Conservation (phyloP, 2,329 filamentous ascomycete species). For the Pseudogymnoascus sp. region DNA sequence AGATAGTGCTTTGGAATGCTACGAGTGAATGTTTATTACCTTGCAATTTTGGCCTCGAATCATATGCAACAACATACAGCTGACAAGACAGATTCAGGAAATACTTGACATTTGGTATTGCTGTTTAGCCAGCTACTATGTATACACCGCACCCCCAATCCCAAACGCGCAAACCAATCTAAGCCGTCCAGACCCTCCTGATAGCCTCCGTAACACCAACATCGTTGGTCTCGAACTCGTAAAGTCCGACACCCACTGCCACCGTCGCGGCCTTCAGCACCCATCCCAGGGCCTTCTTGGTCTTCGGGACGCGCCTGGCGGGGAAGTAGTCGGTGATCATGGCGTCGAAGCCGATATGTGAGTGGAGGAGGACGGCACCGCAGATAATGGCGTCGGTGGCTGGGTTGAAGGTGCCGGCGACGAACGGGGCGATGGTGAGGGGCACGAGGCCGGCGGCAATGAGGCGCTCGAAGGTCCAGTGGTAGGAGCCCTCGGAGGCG, state of each 20-base stretch:
- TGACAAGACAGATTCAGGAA: not conserved
- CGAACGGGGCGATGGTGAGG: slow-evolving; percentile 83
- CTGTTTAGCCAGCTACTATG: slow-evolving; percentile 6
- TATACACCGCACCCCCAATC: slow-evolving; percentile 1
- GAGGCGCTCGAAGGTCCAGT: slow-evolving; percentile 93
- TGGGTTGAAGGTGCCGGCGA: slow-evolving; percentile 83
- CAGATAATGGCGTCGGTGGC: slow-evolving; percentile 79
- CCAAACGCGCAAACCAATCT: slow-evolving; percentile 18
- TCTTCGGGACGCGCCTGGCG: slow-evolving; percentile 55
- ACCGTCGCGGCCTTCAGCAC: slow-evolving; percentile 69
- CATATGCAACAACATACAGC: not conserved
- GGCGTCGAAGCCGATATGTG: slow-evolving; percentile 90
- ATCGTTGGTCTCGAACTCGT: slow-evolving; percentile 99
- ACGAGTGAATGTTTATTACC: not conserved
- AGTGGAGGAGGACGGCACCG: slow-evolving; percentile 77
- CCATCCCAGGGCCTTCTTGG: slow-evolving; percentile 65
- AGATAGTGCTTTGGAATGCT: not conserved
- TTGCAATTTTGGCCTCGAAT: not conserved
- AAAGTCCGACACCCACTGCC: slow-evolving; percentile 77
- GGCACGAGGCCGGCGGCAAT: slow-evolving; percentile 77
- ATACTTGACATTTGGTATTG: slow-evolving; percentile 5
- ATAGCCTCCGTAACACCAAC: slow-evolving; percentile 87
- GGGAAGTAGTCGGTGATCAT: slow-evolving; percentile 90
- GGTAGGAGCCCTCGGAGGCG: slow-evolving; percentile 86
- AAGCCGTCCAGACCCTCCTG: slow-evolving; percentile 83